These are phyloP conservation scores for Helicocarpus griseus DNA, from an alignment of 2,329 filamentous ascomycete genomes.

Conservation along the genomic window DNA sequence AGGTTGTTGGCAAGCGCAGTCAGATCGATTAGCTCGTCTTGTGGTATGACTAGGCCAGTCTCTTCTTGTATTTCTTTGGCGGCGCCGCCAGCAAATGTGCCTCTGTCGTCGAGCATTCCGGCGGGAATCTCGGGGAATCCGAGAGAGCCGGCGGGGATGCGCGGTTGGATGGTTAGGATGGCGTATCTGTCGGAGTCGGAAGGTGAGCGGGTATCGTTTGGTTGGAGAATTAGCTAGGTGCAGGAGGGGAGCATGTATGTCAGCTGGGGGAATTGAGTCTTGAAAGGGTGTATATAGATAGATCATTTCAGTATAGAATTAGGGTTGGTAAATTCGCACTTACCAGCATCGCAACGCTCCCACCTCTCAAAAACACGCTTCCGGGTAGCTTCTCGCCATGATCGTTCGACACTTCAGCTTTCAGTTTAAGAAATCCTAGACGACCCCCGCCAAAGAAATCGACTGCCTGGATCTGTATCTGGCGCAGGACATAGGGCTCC, in stretches of 20 bases:
- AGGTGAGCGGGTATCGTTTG: conserved; percentile 35
- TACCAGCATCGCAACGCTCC: conserved; percentile 49
- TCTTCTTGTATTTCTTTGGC: conserved; percentile 51
- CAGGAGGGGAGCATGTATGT: too few relatives aligned
- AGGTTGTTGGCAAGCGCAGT: conserved; percentile 38
- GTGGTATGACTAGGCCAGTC: conserved; percentile 42
- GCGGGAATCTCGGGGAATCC: conserved; percentile 49
- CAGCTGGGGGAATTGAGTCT: too few relatives aligned
- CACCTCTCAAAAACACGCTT: conserved; percentile 48
- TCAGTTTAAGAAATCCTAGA: conserved; percentile 49
- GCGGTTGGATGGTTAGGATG: conserved; percentile 48
- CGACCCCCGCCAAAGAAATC: conserved; percentile 43
- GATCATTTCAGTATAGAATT: not conserved
- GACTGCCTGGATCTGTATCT: conserved; percentile 45
- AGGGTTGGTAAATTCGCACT: conserved; percentile 11
- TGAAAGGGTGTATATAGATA: not conserved
- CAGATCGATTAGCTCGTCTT: conserved; percentile 44
- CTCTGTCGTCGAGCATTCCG: conserved; percentile 50
- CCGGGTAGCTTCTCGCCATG: conserved; percentile 44
- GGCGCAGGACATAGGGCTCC: conserved; percentile 41
- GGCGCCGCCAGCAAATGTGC: conserved; percentile 45
- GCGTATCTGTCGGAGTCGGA: conserved; percentile 34
- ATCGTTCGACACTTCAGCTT: conserved; percentile 44
- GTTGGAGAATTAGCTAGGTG: conserved; percentile 45
- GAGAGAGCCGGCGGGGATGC: conserved; percentile 46